Percentiles rank a stretch among this genome's conserved stretches.
Conservation (phyloP, 768 basidiomycete genomes). For the Boletus tylopilopsis region DNA sequence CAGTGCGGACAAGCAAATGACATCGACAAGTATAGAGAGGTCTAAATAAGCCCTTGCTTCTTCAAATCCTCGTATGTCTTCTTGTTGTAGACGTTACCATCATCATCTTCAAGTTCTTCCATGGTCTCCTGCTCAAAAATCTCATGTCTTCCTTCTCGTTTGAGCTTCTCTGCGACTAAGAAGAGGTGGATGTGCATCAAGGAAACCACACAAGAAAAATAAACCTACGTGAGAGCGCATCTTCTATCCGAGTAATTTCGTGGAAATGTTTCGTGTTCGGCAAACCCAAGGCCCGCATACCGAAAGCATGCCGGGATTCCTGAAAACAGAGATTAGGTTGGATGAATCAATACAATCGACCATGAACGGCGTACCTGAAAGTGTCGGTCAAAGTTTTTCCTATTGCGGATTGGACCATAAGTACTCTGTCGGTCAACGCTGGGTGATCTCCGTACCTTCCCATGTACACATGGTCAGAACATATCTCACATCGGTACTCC, state of each 20-base stretch:
- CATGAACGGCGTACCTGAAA: slow-evolving; percentile 60
- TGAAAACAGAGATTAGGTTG: slow-evolving; percentile 32
- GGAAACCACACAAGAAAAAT: background rate
- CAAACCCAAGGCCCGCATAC: slow-evolving; percentile 94
- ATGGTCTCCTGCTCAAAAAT: slow-evolving; percentile 91
- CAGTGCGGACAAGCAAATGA: slow-evolving; percentile 1
- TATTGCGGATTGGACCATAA: slow-evolving; percentile 29
- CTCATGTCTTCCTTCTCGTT: slow-evolving; percentile 94
- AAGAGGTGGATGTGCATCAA: background rate
- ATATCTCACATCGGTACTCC: slow-evolving; percentile 96
- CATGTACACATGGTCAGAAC: slow-evolving; percentile 96
- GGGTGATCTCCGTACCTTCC: slow-evolving; percentile 57
- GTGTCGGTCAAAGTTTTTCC: slow-evolving; percentile 95
- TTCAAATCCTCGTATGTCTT: slow-evolving; percentile 98
- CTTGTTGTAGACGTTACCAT: slow-evolving; percentile 97
- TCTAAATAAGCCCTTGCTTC: slow-evolving; percentile 85
- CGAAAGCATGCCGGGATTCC: slow-evolving; percentile 96
- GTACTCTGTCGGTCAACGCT: background rate
- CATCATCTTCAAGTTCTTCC: slow-evolving; percentile 97
- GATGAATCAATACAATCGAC: slow-evolving; percentile 9
- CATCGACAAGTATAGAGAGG: background rate
- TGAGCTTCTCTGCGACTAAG: slow-evolving; percentile 93
- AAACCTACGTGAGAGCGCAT: slow-evolving; percentile 85
- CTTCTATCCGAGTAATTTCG: slow-evolving; percentile 95
- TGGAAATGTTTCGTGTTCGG: slow-evolving; percentile 99